Base-by-base conservation (phyloP, 257 asterid species). In the Cinchona pubescens region DNA sequence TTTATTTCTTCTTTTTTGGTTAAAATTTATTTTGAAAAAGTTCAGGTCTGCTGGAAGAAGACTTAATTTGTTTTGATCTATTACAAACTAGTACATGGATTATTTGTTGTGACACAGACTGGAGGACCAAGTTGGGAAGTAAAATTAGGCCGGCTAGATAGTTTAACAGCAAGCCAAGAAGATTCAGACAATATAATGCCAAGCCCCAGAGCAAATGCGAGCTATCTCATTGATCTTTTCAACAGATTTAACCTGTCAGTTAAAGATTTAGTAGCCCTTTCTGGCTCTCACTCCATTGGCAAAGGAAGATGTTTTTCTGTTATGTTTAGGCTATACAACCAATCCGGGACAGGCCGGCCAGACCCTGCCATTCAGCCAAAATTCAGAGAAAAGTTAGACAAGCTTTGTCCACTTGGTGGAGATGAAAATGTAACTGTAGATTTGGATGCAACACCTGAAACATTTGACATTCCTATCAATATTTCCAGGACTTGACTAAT, bases 91-190 rank as follows among this genome's bases (percentile, higher is more conserved):
- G n/a, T 30, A 30, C 32, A 61, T 30, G 19, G 12, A 65, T 53
- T 23, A 1, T 30, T 13, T 49, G 68, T 53, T 29, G 77, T 65
- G 51, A 67, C 45, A 58, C 88, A 90, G 99, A 87, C 93, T 80
- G 99, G 97, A 70, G 99, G 99, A 34, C 99, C 98, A 15, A 42
- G 66, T 2, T 94, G 99, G 99, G 88, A 87, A 73, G 99, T 95
- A 81, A 91, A 85, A 78, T 71, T 92, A 68, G 99, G 97, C 25
- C 82, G 99, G 76, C 73, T 75, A 63, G 99, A 92, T 77, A 91
- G 99, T 86, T 63, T 95, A 76, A 90, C 92, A 51, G 99, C 98
- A 29, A 92, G 93, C 82, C 96, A 86, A 82, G 84, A 91, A 77
- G 92, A 87, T 32, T 86, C 99, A 73, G 81, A 90, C 67, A 84